Conservation (phyloP, 2,329 filamentous ascomycete genomes). For the Zymoseptoria ardabiliae region DNA sequence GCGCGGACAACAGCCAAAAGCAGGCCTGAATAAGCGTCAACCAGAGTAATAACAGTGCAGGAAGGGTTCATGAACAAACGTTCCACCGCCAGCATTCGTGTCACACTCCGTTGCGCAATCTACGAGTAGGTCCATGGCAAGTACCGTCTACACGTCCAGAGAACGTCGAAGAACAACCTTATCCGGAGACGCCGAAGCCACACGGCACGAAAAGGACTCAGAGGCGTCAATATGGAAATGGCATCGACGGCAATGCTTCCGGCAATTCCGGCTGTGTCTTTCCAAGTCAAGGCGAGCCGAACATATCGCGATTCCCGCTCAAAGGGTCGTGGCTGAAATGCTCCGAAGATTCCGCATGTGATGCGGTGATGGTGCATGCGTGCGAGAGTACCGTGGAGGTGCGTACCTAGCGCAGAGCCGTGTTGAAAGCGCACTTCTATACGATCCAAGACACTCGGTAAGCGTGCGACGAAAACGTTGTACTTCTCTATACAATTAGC, state of each 20-base stretch:
- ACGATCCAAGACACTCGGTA: neutral
- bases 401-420: neutral
- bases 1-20: no score
- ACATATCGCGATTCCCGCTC: neutral
- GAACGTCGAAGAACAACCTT: neutral
- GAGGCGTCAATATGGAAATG: neutral
- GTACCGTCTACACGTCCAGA: neutral
- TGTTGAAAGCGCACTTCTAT: neutral
- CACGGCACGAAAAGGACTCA: neutral
- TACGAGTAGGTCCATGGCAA: neutral
- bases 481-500: neutral
- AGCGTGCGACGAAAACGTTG: neutral
- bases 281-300: neutral
- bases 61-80: no score
- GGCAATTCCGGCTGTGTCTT: neutral
- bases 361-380: neutral
- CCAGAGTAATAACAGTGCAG: no score
- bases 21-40: no score
- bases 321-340: neutral
- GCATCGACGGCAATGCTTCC: neutral
- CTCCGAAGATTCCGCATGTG: neutral
- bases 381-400: neutral
- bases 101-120: no score
- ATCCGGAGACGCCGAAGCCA: neutral
- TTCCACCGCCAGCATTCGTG: no score